A percentile compares a stretch with the other conserved stretches of the same genome.
Evolutionary conservation across 768 basidiomycete genomes (phyloP).

Genomic region (Hypholoma sublateritium): DNA sequence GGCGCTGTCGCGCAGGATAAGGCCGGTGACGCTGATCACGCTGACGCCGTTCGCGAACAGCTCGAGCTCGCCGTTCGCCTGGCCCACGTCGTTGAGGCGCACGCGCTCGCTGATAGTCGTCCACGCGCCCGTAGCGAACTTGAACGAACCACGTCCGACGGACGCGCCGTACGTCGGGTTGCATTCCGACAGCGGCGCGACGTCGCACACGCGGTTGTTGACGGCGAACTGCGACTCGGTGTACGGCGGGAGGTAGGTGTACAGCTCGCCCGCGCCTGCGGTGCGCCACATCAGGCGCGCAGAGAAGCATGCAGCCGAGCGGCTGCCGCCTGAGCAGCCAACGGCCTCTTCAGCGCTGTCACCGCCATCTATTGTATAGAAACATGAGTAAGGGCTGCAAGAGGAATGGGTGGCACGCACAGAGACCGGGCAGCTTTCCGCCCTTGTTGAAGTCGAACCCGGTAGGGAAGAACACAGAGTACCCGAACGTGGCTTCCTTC

Average conservation of each 20-base stretch:
- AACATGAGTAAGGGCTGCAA: conserved; percentile 3
- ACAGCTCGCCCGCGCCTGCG: conserved; percentile 61
- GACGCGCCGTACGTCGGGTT: conserved; percentile 67
- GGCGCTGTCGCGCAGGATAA: conserved; percentile 51
- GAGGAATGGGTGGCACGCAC: conserved; percentile 31
- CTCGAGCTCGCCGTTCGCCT: conserved; percentile 71
- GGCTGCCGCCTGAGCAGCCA: conserved; percentile 65
- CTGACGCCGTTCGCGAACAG: conserved; percentile 66
- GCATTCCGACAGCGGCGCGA: conserved; percentile 49
- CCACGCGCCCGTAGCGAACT: conserved; percentile 63
- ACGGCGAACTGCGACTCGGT: conserved; percentile 35
- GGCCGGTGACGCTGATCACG: conserved; percentile 54
- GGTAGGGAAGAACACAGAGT: conserved; percentile 59
- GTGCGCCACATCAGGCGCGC: conserved; percentile 71
- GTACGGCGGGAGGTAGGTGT: conserved; percentile 66
- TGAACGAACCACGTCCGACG: conserved; percentile 69
- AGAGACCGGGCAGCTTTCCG: conserved; percentile 74
- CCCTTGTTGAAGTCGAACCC: conserved; percentile 68
- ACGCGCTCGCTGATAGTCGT: conserved; percentile 70
- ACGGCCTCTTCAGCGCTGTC: conserved; percentile 44
- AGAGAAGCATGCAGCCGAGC: conserved; percentile 57
- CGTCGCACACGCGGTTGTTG: conserved; percentile 50
- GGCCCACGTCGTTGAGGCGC: conserved; percentile 68
- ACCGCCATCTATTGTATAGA: conserved; percentile 48
- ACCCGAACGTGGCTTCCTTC: conserved; percentile 64